Conservation (phyloP, 305 asterid genomes). For the Fraxinus sp. region DNA sequence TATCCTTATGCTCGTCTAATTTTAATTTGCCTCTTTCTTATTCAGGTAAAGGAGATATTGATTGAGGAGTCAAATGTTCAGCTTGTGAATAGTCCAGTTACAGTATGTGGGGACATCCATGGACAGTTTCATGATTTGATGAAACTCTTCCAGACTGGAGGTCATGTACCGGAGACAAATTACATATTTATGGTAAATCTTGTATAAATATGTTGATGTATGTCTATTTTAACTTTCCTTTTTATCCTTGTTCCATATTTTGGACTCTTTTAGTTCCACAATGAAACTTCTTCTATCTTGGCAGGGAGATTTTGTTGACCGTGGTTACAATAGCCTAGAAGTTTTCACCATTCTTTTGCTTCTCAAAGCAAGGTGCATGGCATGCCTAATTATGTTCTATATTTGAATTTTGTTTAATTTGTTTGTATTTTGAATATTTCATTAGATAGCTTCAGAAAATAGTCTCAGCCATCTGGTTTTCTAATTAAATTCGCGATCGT, state of each 20-base stretch:
- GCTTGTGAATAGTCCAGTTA: conserved; percentile 98
- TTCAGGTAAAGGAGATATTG: conserved; percentile 92
- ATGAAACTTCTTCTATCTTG: conserved; percentile 22
- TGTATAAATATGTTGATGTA: background rate
- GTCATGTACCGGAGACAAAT: conserved; percentile 96
- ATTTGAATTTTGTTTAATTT: background rate
- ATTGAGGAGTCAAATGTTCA: conserved; percentile 99
- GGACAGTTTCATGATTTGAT: conserved; percentile 97
- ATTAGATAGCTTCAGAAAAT: background rate
- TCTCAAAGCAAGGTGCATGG: conserved; percentile 85
- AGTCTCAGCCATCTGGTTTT: background rate
- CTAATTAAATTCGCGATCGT: background rate
- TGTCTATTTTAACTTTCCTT: background rate
- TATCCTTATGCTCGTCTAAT: background rate
- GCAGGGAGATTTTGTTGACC: conserved; percentile 99
- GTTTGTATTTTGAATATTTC: background rate
- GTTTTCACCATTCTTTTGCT: conserved; percentile 95
- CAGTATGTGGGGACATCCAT: conserved; percentile 98
- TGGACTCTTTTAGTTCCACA: conserved; percentile 3
- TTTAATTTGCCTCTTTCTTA: conserved; percentile 10
- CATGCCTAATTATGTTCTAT: background rate
- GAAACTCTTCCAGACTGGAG: conserved; percentile 99
- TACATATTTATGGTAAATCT: conserved; percentile 85
- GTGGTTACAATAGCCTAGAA: conserved; percentile 96
- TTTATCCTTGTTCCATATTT: conserved; percentile 12